These are phyloP conservation scores for Podaxis sp. DNA, from an alignment of 768 basidiomycete species.

Conservation along the genomic window DNA sequence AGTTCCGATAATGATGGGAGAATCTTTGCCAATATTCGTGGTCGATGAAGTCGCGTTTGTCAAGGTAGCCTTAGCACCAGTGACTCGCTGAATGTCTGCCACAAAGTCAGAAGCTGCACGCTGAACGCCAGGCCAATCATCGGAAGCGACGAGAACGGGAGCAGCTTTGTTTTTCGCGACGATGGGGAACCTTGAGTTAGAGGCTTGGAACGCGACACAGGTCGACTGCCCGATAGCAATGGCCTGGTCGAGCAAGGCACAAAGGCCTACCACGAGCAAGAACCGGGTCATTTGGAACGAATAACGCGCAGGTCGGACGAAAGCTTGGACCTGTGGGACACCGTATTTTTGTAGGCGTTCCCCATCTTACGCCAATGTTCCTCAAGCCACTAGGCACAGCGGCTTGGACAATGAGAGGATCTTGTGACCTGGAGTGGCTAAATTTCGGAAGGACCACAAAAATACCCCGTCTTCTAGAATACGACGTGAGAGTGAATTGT, in stretches of 20 bases:
- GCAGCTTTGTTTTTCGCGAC: constrained; percentile 45
- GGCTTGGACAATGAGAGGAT: background rate
- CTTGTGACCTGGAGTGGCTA: constrained; percentile 12
- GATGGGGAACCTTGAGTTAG: constrained; percentile 39
- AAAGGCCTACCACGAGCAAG: constrained; percentile 16
- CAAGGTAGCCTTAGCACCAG: constrained; percentile 48
- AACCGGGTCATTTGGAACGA: constrained; percentile 4
- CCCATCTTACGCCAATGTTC: background rate
- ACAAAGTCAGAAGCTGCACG: constrained; percentile 61
- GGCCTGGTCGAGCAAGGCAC: constrained; percentile 21
- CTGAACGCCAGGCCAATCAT: constrained; percentile 66
- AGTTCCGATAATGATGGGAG: constrained; percentile 65
- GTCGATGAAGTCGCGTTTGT: constrained; percentile 44
- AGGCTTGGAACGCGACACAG: constrained; percentile 46
- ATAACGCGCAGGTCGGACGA: background rate
- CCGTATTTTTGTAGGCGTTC: constrained; percentile 8
- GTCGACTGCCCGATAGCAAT: constrained; percentile 47
- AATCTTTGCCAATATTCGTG: constrained; percentile 28
- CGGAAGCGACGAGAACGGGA: constrained; percentile 48
- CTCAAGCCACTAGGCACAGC: background rate
- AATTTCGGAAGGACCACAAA: constrained; percentile 9
- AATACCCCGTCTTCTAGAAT: background rate
- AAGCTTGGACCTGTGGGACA: background rate
- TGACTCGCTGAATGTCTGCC: constrained; percentile 60
- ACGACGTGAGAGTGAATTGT: background rate